Base-by-base conservation (phyloP, 441 rosid species). In the Populus hybrid region DNA sequence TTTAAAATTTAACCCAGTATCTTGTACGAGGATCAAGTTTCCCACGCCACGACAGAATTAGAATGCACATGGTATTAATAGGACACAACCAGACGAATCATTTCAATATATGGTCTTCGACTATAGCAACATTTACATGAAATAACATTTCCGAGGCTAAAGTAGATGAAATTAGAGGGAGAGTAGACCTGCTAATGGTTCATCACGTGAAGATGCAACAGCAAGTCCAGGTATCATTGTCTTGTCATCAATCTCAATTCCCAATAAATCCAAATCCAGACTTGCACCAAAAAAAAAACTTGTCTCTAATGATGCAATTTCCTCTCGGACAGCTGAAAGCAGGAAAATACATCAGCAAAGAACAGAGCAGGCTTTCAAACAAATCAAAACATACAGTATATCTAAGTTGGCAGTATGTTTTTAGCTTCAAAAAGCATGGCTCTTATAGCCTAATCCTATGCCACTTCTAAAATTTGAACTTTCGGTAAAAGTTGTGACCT, bases 181-280 rank as follows among this genome's bases (percentile, higher is more conserved):
- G 73, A 65, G 75, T 73, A 71, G 36, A 94, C 99, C 99, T 84
- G 97, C 98, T 59, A 95, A 84, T 65, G 97, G 95, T 85, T 90
- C 85, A 40, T 98, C 98, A 35, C 97, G 92, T 19, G 97, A 90
- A 77, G 98, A 83, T 76, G 98, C 92, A 75, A 95, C 99, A 19
- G 98, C 87, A 74, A 95, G 90, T 79, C 99, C 98, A 7, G 98
- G 98, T 83, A 95, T 89, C 86, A 91, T 76, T 26, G 97, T 89
- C 72, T 85, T 82, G 10, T 91, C 95, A 76, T 85, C 89, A 1
- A 95, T 86, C 82, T 94, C 97, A 76, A 94, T 87, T 72, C 99
- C 98, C 77, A 96, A 80, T 23, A 96, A 85, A 87, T 96, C 99
- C 90, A 94, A 90, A 86, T 96, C 97, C 35, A 94, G 86, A 83